Conservation (phyloP, 2,329 filamentous ascomycete species). For the Ambrosiella beaveri region DNA sequence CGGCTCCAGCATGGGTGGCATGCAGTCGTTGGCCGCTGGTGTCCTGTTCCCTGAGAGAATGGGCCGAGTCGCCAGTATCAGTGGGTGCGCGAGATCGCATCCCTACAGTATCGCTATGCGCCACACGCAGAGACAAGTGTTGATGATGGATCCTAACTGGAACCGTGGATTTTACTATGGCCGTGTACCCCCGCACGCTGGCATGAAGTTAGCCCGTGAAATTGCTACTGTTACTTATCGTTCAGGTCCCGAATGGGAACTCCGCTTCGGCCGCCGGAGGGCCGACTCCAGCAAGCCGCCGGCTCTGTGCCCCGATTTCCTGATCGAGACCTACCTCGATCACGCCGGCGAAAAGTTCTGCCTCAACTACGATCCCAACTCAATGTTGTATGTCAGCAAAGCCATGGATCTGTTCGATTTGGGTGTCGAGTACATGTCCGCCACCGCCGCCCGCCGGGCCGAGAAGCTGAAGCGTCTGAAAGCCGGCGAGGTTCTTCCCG, state of each 20-base stretch:
- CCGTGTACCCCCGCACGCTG: conserved; percentile 72
- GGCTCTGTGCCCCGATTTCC: conserved; percentile 88
- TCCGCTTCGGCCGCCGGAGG: conserved; percentile 71
- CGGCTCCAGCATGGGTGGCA: conserved; percentile 93
- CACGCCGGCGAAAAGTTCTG: conserved; percentile 98
- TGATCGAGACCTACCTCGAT: conserved; percentile 96
- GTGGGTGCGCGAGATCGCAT: conserved; percentile 83
- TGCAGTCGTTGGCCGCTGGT: conserved; percentile 85
- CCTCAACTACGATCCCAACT: conserved; percentile 90
- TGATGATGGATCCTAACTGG: conserved; percentile 99
- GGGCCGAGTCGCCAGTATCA: conserved; percentile 69
- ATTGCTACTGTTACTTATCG: conserved; percentile 97
- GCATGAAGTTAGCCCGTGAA: conserved; percentile 94
- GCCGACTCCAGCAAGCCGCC: conserved; percentile 77
- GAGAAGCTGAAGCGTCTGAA: conserved; percentile 42
- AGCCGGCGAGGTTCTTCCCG: conserved; percentile 32
- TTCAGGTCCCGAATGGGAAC: conserved; percentile 93
- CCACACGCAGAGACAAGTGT: conserved; percentile 87
- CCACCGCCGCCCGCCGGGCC: conserved; percentile 42
- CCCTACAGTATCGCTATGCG: conserved; percentile 98
- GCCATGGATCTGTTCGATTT: conserved; percentile 98
- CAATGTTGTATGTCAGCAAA: conserved; percentile 88
- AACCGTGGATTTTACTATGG: conserved; percentile 88
- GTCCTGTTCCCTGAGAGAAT: conserved; percentile 70
- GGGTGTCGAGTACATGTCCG: conserved; percentile 50